Evolutionary conservation across 495 filamentous ascomycete genomes (phyloP), one percentile per base, ranked within the genome.

Genomic region (Aspergillus kassunensis): DNA sequence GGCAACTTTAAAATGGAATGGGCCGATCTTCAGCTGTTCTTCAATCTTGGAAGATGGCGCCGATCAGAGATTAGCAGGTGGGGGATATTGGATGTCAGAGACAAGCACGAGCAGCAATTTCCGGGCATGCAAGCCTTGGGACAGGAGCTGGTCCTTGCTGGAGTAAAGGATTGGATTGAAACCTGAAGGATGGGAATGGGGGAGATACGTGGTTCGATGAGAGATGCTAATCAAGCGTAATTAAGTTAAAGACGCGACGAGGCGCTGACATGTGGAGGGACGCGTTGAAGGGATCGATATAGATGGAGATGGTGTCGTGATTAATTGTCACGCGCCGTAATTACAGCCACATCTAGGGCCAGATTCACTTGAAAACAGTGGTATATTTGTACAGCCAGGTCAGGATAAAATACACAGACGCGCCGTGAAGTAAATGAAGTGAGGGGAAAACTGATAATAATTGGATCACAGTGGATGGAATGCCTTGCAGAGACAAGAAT

Each of bases 161-260:
- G n/a, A n/a, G n/a, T n/a, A n/a, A n/a, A n/a, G 34, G 34, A 37
- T 37, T 18, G 36, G 51, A 43, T 54, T 43, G 53, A 39, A 49
- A 55, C 49, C 13, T 13, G 25, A 13, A 44, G 27, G 42, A 31
- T 11, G 44, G 23, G 42, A 41, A 33, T 35, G 25, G 39, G 30
- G 25, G 23, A 45, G 41, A 44, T 44, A 37, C 40, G 41, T 36
- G 40, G 41, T 35, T 27, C 40, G 27, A 47, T 44, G 56, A 48
- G 49, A 30, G 19, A 19, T 34, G 18, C 30, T 35, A 45, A 45
- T 35, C 12, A 46, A 46, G 44, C 30, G 15, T 46, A 46, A 46
- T 46, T 46, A 46, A 46, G 44, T 33, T 46, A 20, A 23, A 29
- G 53, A 55, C 53, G 46, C 53, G 53, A 53, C 34, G 42, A 53